A percentile compares a stretch with the other conserved stretches of the same genome.
Evolutionary conservation across 225 moss, liverwort and hornwort species (phyloP).

Genomic region (Bryoerythrophyllum caledonicum): DNA sequence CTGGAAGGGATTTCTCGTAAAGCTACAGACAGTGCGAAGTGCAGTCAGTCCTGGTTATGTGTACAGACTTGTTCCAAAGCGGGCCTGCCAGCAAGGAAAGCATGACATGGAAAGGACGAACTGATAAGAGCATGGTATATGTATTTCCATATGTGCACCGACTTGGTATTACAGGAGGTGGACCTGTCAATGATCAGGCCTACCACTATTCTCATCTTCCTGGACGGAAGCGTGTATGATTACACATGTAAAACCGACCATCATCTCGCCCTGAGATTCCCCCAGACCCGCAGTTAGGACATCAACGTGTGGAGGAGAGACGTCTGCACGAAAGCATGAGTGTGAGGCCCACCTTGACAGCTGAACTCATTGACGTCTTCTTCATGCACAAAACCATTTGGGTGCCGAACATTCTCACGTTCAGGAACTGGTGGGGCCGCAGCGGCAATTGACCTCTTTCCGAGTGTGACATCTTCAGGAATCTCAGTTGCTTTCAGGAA

Average conservation of each 20-base stretch:
- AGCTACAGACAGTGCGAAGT: neutral
- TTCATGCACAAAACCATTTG: slow-evolving; percentile 19
- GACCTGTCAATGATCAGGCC: neutral
- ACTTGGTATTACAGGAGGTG: slow-evolving; percentile 1
- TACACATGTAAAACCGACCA: neutral
- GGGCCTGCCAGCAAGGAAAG: neutral
- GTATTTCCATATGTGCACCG: neutral
- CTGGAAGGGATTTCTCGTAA: neutral
- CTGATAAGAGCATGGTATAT: neutral
- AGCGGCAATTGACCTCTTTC: slow-evolving; percentile 10
- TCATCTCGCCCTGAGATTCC: slow-evolving; percentile 10
- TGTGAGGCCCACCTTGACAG: neutral
- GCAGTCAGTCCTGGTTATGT: neutral
- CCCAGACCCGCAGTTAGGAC: neutral
- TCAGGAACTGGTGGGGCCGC: slow-evolving; percentile 16
- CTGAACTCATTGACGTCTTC: neutral
- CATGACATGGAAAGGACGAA: neutral
- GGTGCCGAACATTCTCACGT: slow-evolving; percentile 8
- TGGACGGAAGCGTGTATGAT: neutral
- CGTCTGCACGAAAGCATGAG: slow-evolving; percentile 26
- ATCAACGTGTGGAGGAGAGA: slow-evolving; percentile 12
- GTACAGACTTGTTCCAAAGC: neutral
- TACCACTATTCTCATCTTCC: neutral
- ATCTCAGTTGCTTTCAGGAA: slow-evolving; percentile 50
- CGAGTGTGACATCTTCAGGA: slow-evolving; percentile 12